Evolutionary conservation across 1,139 yeast genomes (phyloP).

Genomic region (Hyphopichia wangnamkhiaoensis): DNA sequence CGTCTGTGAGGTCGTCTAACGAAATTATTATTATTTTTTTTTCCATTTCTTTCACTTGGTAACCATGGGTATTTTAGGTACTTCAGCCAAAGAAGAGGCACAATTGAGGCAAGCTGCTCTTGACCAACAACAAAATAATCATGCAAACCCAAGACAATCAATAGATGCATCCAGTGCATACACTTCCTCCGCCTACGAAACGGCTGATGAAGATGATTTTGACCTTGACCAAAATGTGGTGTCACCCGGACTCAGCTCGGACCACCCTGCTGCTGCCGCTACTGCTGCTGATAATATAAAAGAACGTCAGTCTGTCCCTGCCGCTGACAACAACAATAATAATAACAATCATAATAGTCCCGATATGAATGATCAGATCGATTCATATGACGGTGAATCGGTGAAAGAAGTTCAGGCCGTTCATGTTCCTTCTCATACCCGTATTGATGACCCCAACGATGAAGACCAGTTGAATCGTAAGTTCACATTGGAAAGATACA

Average conservation of each 20-base stretch:
- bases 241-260: not conserved
- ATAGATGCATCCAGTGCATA: conserved; percentile 7
- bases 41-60: not conserved
- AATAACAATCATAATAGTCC: conserved; percentile 8
- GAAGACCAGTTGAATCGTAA: conserved; percentile 23
- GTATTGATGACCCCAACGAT: conserved; percentile 1
- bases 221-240: conserved; percentile 1
- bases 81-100: conserved; percentile 38
- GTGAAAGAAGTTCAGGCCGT: too few relatives aligned
- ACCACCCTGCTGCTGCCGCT: not conserved
- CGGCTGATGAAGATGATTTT: conserved; percentile 31
- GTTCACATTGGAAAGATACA: conserved; percentile 20
- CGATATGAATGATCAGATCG: conserved; percentile 8
- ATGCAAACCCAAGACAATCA: conserved; percentile 14
- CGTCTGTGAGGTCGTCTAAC: not conserved
- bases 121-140: conserved; percentile 7
- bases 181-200: conserved; percentile 26
- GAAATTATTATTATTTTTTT: too few relatives aligned
- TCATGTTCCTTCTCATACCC: too few relatives aligned
- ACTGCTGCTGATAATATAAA: conserved; percentile 3
- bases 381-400: too few relatives aligned
- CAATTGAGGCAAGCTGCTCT: conserved; percentile 37
- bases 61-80: conserved; percentile 34
- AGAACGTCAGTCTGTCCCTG: not conserved
- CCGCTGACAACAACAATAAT: conserved; percentile 1